Base-by-base conservation (phyloP, 495 filamentous ascomycete species). In the Penicillium mononematosum region DNA sequence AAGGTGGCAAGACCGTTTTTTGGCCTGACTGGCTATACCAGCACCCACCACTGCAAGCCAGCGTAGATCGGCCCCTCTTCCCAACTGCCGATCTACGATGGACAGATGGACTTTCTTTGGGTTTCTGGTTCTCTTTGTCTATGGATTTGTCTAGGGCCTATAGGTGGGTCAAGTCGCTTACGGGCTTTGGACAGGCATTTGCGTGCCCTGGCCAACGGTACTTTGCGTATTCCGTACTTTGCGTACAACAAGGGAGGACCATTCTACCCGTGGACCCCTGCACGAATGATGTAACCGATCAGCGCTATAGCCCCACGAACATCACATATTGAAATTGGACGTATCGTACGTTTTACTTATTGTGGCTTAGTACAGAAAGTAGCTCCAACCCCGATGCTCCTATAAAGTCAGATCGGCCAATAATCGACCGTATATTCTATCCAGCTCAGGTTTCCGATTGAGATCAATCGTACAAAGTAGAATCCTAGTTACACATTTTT, bases 1-100 rank as follows among this genome's bases (percentile, higher is more conserved):
- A 41, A 38, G 25, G 64, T 66, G 64, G 64, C 61, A 43, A 66
- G 22, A 17, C 42, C 52, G 8, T 22, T 46, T 20, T n/a, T 22
- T 19, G 12, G n/a, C 17, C 45, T 66, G 44, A 66, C 58, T 66
- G 55, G 64, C 57, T 50, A 29, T 44, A 3, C 27, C 5, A 14
- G 6, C 27, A 25, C 4, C 3, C 19, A 19, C 43, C 38, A 38
- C 4, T 17, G 16, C 6, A 46, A 47, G 43, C 52, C 52, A 47
- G n/a, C 17, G 39, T 44, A 11, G 39, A 50, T 50, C 31, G 17
- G 46, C 12, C 31, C 17, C 25, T 32, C 41, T 25, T 39, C 10
- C 25, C 9, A 20, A 45, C 41, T 36, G 47, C 27, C 44, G 20
- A 38, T 43, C 42, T n/a, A 16, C 7, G 36, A 39, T 39, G 0